A percentile compares a stretch with the other conserved stretches of the same genome.
phyloP scores from a whole-genome alignment of 768 basidiomycete genomes.

The Naganishia vishniacii region DNA sequence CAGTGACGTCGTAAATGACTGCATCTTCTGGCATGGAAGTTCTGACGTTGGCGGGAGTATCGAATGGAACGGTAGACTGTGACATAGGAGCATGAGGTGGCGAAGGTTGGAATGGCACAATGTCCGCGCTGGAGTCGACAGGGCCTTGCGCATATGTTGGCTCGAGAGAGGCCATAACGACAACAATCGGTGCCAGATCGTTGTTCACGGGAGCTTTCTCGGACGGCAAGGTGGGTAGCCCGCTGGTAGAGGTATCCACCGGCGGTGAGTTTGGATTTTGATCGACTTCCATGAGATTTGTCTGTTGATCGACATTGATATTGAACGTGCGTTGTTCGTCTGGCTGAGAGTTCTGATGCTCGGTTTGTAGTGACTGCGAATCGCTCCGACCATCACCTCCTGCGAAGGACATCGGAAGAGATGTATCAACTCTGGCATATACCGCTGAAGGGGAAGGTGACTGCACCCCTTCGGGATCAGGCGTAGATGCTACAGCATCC shows the following conservation, averaged over 20 bases:
- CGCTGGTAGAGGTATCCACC: not conserved
- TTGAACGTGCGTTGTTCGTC: not conserved
- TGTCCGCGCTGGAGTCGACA: no score
- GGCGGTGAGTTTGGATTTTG: not conserved
- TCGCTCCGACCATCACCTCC: not conserved
- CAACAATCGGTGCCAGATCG: no score
- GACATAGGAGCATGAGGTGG: no score
- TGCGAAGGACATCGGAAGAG: not conserved
- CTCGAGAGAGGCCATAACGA: no score
- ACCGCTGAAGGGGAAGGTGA: not conserved
- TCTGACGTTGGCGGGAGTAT: not conserved
- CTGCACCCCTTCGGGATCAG: not conserved
- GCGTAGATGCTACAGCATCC: not conserved
- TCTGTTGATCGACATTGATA: not conserved
- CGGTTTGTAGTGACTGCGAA: not conserved
- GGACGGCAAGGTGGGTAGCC: no score
- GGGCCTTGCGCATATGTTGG: no score
- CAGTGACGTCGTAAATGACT: slow-evolving; percentile 17
- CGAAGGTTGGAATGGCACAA: no score
- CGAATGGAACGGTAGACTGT: not conserved
- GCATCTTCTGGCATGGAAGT: not conserved
- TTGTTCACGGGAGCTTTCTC: no score
- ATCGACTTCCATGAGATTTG: not conserved
- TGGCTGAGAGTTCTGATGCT: not conserved
- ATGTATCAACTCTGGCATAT: not conserved